Conservation (phyloP, 345 rosid genomes). For the Camelina hispida region DNA sequence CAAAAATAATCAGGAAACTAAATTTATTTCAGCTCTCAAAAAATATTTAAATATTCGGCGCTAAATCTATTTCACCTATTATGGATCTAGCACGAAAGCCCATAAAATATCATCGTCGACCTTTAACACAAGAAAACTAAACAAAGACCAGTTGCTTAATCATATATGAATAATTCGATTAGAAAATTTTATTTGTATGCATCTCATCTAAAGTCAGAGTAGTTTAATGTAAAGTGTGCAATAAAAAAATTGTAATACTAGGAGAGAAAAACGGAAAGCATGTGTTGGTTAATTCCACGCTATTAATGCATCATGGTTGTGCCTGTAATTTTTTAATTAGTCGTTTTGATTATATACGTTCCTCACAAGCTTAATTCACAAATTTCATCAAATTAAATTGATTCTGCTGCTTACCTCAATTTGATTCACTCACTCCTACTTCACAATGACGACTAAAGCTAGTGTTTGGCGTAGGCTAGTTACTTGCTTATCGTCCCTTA, state of each 20-base stretch:
- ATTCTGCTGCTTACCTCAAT: not conserved
- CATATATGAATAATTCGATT: constrained; percentile 9
- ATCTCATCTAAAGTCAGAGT: constrained; percentile 9
- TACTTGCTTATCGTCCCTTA: constrained; percentile 12
- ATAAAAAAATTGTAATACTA: constrained; percentile 12
- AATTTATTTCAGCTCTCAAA: not conserved
- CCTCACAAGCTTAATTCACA: constrained; percentile 4
- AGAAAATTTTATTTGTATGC: not conserved
- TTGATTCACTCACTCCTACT: not conserved
- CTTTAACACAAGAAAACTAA: not conserved
- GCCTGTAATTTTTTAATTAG: not conserved
- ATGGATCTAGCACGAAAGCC: constrained; percentile 15
- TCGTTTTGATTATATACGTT: constrained; percentile 17
- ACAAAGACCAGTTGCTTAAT: not conserved
- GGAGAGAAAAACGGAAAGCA: constrained; percentile 22
- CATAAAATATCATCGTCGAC: not conserved
- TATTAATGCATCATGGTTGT: not conserved
- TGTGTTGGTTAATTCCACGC: constrained; percentile 25
- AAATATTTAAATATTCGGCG: not conserved
- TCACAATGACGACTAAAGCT: constrained; percentile 2
- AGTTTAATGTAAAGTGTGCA: not conserved
- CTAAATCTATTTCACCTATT: not conserved
- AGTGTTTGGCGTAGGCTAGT: constrained; percentile 8
- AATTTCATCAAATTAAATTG: not conserved
- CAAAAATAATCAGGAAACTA: not conserved